phyloP scores from a whole-genome alignment of 345 rosid genomes.

The Arabis hirsuta region DNA sequence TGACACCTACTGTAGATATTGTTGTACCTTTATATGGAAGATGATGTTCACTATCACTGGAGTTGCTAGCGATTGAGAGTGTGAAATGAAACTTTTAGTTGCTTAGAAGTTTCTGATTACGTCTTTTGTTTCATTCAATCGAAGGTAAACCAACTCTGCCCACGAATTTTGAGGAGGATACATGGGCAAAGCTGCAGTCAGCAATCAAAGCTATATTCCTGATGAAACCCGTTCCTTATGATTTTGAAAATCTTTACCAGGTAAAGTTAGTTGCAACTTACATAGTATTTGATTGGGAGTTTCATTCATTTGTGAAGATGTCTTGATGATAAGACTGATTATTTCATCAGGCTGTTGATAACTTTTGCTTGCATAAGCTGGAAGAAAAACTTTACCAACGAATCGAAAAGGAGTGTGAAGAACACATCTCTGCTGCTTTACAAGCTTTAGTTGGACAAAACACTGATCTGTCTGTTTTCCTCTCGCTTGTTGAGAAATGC shows the following conservation, averaged over 20 bases:
- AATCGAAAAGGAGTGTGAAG: slow-evolving; percentile 83
- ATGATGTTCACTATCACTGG: not conserved
- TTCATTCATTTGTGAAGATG: slow-evolving; percentile 6
- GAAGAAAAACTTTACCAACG: slow-evolving; percentile 82
- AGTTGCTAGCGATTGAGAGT: not conserved
- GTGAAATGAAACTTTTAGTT: not conserved
- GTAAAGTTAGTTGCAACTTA: slow-evolving; percentile 32
- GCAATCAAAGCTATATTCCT: slow-evolving; percentile 83
- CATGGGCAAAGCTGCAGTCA: slow-evolving; percentile 83
- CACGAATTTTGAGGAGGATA: slow-evolving; percentile 73
- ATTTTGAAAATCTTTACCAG: slow-evolving; percentile 80
- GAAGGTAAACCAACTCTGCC: slow-evolving; percentile 81
- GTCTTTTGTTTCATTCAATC: slow-evolving; percentile 1
- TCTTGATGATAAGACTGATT: slow-evolving; percentile 24
- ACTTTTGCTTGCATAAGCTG: slow-evolving; percentile 85
- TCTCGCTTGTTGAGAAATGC: slow-evolving; percentile 80
- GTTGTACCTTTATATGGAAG: not conserved
- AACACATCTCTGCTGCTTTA: slow-evolving; percentile 65
- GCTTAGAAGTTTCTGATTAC: not conserved
- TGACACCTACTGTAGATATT: not conserved
- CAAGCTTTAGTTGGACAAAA: slow-evolving; percentile 79
- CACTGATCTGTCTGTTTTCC: slow-evolving; percentile 77
- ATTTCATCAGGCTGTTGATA: slow-evolving; percentile 67
- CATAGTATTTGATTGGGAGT: not conserved
- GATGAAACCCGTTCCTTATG: slow-evolving; percentile 67